Base-by-base conservation (phyloP, 495 filamentous ascomycete genomes). In the Aspergillus avenaceus region DNA sequence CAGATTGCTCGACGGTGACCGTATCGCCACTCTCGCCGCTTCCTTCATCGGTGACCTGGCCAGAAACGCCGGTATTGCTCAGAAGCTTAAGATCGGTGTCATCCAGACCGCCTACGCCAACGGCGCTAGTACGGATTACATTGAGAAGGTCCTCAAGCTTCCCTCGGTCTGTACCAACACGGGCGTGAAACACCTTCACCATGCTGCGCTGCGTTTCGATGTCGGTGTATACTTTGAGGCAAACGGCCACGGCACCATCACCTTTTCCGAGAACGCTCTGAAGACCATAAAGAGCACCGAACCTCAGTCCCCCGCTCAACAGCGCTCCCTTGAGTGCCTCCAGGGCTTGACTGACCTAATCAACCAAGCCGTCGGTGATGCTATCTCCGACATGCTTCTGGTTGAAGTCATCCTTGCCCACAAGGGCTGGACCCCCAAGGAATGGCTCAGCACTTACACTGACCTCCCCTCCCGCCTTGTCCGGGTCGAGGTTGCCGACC, bases 101-200 rank as follows among this genome's bases (percentile, higher is more conserved):
- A 84, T 98, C 5, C 95, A 98, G 69, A 97, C 93, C 5, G 93
- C 93, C 16, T 98, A 98, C 65, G 95, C 93, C 66, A 98, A 98
- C 65, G 93, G 95, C 28, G 82, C 91, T n/a, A 89, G 85, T 64
- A 98, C 95, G 12, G 82, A 87, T 47, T 97, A 96, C 67, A 86
- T 98, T 45, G 81, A 84, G 49, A 84, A 93, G 61, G 85, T 86
- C 49, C 81, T 98, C 22, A 88, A 90, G 58, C 83, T 98, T 21
- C 90, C 90, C 16, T 89, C 93, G 18, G 82, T 92, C 47, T 97
- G 88, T 79, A 97, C 93, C 11, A 82, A 89, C 36, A 98, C 93
- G 2, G 93, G 93, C 60, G 95, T 98, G 37, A 98, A 98, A 76
- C 85, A 95, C 64, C 85, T 98, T 32, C 93, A 98, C 71, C 95